Base-by-base conservation (phyloP, 2,329 filamentous ascomycete genomes). In the Parafenestella ontariensis region DNA sequence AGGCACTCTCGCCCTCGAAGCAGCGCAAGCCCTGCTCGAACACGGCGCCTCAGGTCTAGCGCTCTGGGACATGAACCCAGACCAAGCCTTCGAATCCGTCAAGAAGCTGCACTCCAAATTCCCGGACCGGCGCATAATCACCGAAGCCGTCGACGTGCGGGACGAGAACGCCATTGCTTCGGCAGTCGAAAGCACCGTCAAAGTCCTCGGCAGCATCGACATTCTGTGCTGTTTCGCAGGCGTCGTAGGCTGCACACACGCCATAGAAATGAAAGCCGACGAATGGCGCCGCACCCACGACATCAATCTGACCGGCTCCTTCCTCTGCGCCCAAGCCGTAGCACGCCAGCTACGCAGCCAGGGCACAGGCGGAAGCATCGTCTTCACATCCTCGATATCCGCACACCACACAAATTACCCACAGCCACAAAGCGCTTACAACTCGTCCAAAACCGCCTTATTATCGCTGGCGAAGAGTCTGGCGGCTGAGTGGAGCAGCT, bases 401-500 rank as follows among this genome's bases (percentile, higher is more conserved):
- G 89, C 81, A 0, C 88, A 91, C 59, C 71, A 82, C 2, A 87
- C 89, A 51, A 91, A 91, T 64, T 91, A 81, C 65, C 89, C 89
- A 0, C 89, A 91, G 67, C 88, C 89, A 0, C 89, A 92, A 66
- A 81, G 79, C 0, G 84, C 86, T 0, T 92, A 93, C 69, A 92
- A 93, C 61, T 85, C 86, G 1, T 86, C 82, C 59, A 93, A 93
- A 72, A 85, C 87, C 0, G 88, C 84, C 0, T 73, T 92, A 1
- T 63, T 89, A 26, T 83, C 85, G 46, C 71, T 92, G 61, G 87
- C 85, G 45, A 85, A 82, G 59, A 87, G 81, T 31, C 75, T 92
- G 15, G 89, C 89, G 0, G 88, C 87, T 0, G 90, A 93, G 73
- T 92, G 89, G 89, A 87, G 87, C 1, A 75, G 79, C 1, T 82